Conservation (phyloP, 495 filamentous ascomycete species). For the Lentithecium fluviatile region DNA sequence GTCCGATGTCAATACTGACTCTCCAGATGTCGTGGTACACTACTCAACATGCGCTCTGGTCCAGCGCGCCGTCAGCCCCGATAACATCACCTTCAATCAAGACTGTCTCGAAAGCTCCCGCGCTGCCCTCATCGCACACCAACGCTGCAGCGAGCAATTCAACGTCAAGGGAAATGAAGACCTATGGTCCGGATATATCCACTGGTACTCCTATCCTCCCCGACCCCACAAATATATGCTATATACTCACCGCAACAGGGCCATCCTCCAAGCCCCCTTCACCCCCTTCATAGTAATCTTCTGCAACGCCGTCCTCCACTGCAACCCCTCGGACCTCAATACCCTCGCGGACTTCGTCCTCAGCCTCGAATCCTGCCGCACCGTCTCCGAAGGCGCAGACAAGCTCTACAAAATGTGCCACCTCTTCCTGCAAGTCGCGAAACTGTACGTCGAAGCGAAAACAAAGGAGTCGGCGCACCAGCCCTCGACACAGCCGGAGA, state of each 20-base stretch:
- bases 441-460: slow-evolving; percentile 60
- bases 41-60: slow-evolving; percentile 57
- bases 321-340: slow-evolving; percentile 48
- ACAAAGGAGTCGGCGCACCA: slow-evolving; percentile 46
- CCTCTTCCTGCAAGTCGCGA: slow-evolving; percentile 60
- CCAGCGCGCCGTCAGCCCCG: slow-evolving; percentile 60
- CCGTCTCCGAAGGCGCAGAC: slow-evolving; percentile 55
- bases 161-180: slow-evolving; percentile 46
- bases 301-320: slow-evolving; percentile 61
- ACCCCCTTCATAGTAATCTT: slow-evolving; percentile 69
- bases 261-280: slow-evolving; percentile 64
- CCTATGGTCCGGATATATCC: slow-evolving; percentile 58
- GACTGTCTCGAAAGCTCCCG: slow-evolving; percentile 63
- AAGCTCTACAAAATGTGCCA: slow-evolving; percentile 62
- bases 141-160: slow-evolving; percentile 51
- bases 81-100: slow-evolving; percentile 51
- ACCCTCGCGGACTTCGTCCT: slow-evolving; percentile 57
- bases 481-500: slow-evolving; percentile 12
- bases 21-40: slow-evolving; percentile 56
- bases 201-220: slow-evolving; percentile 51
- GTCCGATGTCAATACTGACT: no score
- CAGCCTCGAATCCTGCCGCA: slow-evolving; percentile 54
- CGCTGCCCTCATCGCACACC: slow-evolving; percentile 54
- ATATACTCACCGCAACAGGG: slow-evolving; percentile 46
- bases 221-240: background rate